A percentile compares a stretch with the other conserved stretches of the same genome.
Conservation (phyloP, 2,329 filamentous ascomycete genomes). For the Botrytis porri region DNA sequence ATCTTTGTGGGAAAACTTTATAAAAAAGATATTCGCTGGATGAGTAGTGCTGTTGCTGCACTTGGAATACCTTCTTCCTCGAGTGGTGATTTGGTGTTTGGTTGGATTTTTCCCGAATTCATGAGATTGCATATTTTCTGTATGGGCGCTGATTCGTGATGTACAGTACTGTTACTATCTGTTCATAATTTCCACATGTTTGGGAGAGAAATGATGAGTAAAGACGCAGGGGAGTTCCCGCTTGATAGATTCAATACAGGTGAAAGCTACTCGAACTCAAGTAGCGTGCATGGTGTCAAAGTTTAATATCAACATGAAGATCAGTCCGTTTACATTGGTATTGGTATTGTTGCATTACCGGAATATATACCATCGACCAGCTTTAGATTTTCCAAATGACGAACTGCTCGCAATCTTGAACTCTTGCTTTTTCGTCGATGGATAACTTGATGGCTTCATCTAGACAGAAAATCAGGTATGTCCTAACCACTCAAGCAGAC, state of each 20-base stretch:
- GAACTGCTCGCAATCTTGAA: background rate
- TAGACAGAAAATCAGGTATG: no score
- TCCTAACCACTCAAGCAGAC: background rate
- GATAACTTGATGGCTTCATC: background rate
- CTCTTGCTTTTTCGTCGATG: background rate
- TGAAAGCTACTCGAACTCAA: no score
- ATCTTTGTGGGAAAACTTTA: background rate
- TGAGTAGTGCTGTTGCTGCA: background rate
- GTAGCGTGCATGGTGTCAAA: no score
- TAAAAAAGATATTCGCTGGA: background rate
- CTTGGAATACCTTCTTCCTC: background rate
- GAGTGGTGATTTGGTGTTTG: background rate
- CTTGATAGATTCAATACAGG: no score
- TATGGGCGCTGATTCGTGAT: accelerated
- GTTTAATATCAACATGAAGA: no score
- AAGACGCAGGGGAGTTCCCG: no score
- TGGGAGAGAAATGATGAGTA: background rate
- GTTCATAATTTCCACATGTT: background rate
- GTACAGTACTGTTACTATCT: background rate
- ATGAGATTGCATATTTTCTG: background rate
- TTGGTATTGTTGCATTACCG: background rate
- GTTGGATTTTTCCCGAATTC: background rate
- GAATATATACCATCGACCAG: accelerated
- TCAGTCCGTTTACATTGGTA: background rate
- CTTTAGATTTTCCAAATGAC: background rate